Evolutionary conservation across 2,329 filamentous ascomycete species (phyloP).

Genomic region (Colletotrichum musicola): DNA sequence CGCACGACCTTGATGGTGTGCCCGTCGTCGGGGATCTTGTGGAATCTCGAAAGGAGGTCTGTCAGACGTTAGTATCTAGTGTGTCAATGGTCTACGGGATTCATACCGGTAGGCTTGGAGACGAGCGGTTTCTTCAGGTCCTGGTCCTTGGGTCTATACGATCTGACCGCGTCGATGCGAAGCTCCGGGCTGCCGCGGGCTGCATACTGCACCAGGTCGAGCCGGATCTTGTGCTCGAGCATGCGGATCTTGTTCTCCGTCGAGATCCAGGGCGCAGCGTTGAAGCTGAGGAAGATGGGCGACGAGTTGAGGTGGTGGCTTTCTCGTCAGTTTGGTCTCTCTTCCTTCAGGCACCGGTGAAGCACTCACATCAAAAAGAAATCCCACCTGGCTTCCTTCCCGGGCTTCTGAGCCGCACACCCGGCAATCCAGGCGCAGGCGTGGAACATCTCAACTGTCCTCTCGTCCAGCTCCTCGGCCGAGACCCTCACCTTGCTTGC

Average conservation of each 20-base stretch:
- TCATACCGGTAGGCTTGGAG: conserved; percentile 58
- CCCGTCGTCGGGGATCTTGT: conserved; percentile 76
- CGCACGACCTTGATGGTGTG: conserved; percentile 83
- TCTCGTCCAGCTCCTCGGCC: conserved; percentile 68
- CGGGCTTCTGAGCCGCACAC: conserved; percentile 71
- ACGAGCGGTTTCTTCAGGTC: conserved; percentile 53
- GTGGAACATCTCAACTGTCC: conserved; percentile 76
- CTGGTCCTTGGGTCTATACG: conserved; percentile 67
- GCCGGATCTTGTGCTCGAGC: conserved; percentile 84
- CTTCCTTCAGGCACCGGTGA: neutral
- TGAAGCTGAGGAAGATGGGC: conserved; percentile 81
- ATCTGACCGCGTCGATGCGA: conserved; percentile 67
- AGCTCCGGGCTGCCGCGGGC: conserved; percentile 75
- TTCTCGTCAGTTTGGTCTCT: conserved; percentile 21
- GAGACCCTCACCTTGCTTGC: conserved; percentile 70
- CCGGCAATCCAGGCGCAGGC: conserved; percentile 63
- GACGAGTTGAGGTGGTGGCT: conserved; percentile 81
- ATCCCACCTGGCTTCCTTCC: conserved; percentile 79
- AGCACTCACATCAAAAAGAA: conserved; percentile 75
- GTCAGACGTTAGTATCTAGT: neutral
- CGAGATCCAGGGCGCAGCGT: conserved; percentile 71
- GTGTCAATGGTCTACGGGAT: neutral
- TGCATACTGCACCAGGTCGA: conserved; percentile 81
- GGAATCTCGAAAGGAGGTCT: conserved; percentile 62
- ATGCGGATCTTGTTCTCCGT: conserved; percentile 73